Base-by-base conservation (phyloP, 2,329 filamentous ascomycete species). In the Aspergillus transmontanensis region DNA sequence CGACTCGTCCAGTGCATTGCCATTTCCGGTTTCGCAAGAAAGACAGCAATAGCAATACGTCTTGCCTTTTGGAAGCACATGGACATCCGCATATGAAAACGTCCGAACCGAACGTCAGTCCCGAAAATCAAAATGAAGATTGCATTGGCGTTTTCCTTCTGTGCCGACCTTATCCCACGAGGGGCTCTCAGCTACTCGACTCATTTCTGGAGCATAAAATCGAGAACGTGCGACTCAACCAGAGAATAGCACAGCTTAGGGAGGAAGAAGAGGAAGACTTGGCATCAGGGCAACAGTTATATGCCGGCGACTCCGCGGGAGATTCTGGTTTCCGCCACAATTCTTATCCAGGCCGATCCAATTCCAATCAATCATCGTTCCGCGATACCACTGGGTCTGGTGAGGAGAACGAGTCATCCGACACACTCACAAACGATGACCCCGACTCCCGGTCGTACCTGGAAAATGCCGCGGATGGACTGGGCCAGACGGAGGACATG, bases 141-240 rank as follows among this genome's bases (percentile, higher is more conserved):
- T 97, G 93, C 76, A 88, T 92, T 71, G 94, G 94, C 43, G 92
- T 97, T 70, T 97, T 97, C 76, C 91, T 98, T 83, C 94, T 96
- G 89, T 89, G 92, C 10, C 87, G 94, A 23, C 92, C 92, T 1
- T 97, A 97, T 76, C 93, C 93, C 6, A 96, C 91, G 34, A 94
- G 91, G 79, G 96, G 94, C 73, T 90, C 93, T 1, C 87, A 87
- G 4, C 84, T 97, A 12, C 84, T 97, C 23, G 94, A 98, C 79
- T 96, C 93, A 0, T 97, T 97, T 72, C 83, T 98, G 32, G 94
- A 98, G 76, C 94, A 97, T 81, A 97, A 97, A 79, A 94, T 97
- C 60, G 94, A 97, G 77, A 97, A 97, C 72, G 93, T 97, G 80
- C 87, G 94, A 5, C 79, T 98, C 56, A 89, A 88, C 72, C 90